Base-by-base conservation (phyloP, 192 early-diverging fungal genomes). In the Coemansia sp. region DNA sequence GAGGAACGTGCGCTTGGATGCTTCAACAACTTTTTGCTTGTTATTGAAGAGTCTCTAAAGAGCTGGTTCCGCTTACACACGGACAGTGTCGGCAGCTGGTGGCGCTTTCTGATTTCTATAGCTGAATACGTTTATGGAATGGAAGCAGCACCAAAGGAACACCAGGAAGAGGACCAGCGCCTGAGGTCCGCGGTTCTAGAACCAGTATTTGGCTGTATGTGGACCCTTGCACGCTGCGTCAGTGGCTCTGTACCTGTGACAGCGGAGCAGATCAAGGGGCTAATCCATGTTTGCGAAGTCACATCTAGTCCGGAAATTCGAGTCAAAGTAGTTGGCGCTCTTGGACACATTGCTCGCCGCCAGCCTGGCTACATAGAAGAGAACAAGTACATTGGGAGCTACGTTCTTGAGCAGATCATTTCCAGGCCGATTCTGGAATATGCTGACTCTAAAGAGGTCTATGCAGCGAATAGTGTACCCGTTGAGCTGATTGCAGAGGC, bases 1-100 rank as follows among this genome's bases (percentile, higher is more conserved):
- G 88, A 91, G 64, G 76, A 88, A 41, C 85, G 90, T 32, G 87
- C 91, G 2, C 71, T 93, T 48, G 88, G 88, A 45, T 91, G 88
- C 62, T 69, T 93, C 44, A 91, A 90, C 76, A 93, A 93, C 75
- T 89, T 90, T 67, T 77, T 91, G 64, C 79, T 93, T 61, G 84
- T 86, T n/a, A 86, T 93, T 76, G 86, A 86, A 39, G 90, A 93
- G 55, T 72, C 88, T 3, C 84, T 86, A 20, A 83, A 84, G 49
- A 81, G 76, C 46, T 93, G 90, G 91, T 91, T 90, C 70, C 83
- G 50, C 55, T 40, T 62, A 59, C 70, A 77, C 37, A 63, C 20
- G 32, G 71, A 76, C 49, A 20, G 54, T n/a, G 74, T 76, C 11
- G 64, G 61, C 40, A 20, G 20, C 13, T 79, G 70, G 76, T 93